Evolutionary conservation across 1,139 yeast genomes (phyloP).

Genomic region (Taiozyma sp.): DNA sequence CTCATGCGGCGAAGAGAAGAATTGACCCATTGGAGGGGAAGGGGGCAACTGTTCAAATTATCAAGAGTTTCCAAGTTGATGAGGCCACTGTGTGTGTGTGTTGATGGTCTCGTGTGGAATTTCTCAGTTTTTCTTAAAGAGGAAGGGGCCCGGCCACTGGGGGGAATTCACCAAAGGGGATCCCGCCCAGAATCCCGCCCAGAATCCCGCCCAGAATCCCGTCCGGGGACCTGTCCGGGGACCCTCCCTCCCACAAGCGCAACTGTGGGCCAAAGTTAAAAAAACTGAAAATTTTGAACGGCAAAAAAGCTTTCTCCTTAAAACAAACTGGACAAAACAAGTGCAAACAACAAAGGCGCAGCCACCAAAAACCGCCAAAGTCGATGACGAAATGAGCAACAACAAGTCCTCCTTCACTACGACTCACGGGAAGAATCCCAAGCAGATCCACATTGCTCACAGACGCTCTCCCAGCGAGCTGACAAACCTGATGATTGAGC

Average conservation of each 20-base stretch:
- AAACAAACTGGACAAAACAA: background rate
- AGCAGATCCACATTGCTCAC: slow-evolving; percentile 81
- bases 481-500: slow-evolving; percentile 93
- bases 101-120: background rate
- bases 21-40: slow-evolving; percentile 58
- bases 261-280: background rate
- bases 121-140: background rate
- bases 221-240: too few relatives aligned
- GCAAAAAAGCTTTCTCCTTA: background rate
- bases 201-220: background rate
- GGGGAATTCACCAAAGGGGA: too few relatives aligned
- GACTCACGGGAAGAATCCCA: slow-evolving; percentile 40
- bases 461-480: slow-evolving; percentile 91
- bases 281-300: background rate
- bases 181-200: too few relatives aligned
- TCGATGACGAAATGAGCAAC: slow-evolving; percentile 1
- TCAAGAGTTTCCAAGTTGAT: background rate
- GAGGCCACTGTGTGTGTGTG: background rate
- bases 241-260: background rate
- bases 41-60: background rate
- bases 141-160: too few relatives aligned
- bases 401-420: slow-evolving; percentile 22
- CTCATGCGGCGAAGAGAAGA: slow-evolving; percentile 71
- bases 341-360: too few relatives aligned
- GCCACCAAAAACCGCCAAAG: background rate